Conservation (phyloP, 2,329 filamentous ascomycete genomes). For the Ceratocystis cubensis region DNA sequence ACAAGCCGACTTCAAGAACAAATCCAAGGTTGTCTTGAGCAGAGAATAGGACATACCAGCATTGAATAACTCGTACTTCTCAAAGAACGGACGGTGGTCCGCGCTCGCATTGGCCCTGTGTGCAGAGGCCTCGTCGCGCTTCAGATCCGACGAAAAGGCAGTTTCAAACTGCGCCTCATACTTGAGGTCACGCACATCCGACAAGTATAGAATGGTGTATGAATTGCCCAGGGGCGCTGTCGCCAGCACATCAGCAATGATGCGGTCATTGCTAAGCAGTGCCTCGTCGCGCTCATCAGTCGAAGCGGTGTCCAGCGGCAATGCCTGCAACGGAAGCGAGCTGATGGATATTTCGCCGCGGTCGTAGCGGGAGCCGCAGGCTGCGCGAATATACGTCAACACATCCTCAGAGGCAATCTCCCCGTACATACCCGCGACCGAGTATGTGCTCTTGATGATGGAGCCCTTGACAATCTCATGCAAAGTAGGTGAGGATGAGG, state of each 20-base stretch:
- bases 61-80: slow-evolving; percentile 89
- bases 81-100: slow-evolving; percentile 53
- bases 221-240: slow-evolving; percentile 31
- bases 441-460: slow-evolving; percentile 32
- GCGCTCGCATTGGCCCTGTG: slow-evolving; percentile 33
- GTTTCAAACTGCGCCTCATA: slow-evolving; percentile 22
- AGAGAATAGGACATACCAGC: slow-evolving; percentile 47
- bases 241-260: slow-evolving; percentile 39
- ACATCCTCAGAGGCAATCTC: slow-evolving; percentile 34
- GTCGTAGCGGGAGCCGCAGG: slow-evolving; percentile 30
- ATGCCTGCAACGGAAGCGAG: slow-evolving; percentile 17
- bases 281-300: background rate
- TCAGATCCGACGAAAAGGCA: slow-evolving; percentile 45
- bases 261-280: slow-evolving; percentile 29
- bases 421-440: slow-evolving; percentile 48
- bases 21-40: background rate
- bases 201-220: slow-evolving; percentile 68
- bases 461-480: slow-evolving; percentile 31
- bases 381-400: slow-evolving; percentile 33
- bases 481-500: slow-evolving; percentile 38
- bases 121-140: slow-evolving; percentile 39
- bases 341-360: slow-evolving; percentile 15
- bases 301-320: background rate
- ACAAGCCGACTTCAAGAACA: background rate
- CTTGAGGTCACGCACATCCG: slow-evolving; percentile 34